Conservation (phyloP, 129 eudicot species). For the Flaveria trinervia region DNA sequence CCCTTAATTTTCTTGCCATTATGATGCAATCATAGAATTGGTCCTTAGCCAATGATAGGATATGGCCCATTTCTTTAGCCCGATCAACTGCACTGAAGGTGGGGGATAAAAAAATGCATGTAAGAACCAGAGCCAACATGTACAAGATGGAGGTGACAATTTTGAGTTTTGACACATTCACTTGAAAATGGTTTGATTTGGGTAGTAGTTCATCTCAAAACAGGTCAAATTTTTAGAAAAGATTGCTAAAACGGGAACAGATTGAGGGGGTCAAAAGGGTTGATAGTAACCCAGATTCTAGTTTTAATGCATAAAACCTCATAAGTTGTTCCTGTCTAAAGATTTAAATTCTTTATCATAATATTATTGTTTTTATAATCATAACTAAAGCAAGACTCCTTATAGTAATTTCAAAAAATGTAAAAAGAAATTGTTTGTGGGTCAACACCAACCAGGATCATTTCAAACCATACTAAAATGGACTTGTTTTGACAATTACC, state of each 20-base stretch:
- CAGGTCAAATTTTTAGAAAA: not conserved
- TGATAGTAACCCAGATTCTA: not conserved
- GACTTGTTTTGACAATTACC: conserved; percentile 12
- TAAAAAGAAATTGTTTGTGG: not conserved
- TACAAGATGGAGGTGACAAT: not conserved
- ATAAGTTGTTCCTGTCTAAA: not conserved
- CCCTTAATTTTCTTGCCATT: conserved; percentile 84
- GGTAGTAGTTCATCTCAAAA: not conserved
- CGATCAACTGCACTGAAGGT: conserved; percentile 78
- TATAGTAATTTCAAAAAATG: not conserved
- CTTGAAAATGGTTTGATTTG: not conserved
- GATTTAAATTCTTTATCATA: not conserved
- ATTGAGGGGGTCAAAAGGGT: not conserved
- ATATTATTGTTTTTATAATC: conserved; percentile 15
- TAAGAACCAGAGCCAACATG: conserved; percentile 23
- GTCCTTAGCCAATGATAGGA: conserved; percentile 80
- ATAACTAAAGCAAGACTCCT: not conserved
- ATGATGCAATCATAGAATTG: conserved; percentile 70
- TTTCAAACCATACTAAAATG: not conserved
- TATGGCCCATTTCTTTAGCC: conserved; percentile 95
- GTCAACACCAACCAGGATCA: not conserved
- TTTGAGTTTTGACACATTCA: not conserved
- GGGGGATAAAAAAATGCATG: conserved; percentile 26
- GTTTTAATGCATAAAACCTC: not conserved
- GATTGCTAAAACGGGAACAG: not conserved